Conservation (phyloP, 2,329 filamentous ascomycete species). For the Clonostachys solani region DNA sequence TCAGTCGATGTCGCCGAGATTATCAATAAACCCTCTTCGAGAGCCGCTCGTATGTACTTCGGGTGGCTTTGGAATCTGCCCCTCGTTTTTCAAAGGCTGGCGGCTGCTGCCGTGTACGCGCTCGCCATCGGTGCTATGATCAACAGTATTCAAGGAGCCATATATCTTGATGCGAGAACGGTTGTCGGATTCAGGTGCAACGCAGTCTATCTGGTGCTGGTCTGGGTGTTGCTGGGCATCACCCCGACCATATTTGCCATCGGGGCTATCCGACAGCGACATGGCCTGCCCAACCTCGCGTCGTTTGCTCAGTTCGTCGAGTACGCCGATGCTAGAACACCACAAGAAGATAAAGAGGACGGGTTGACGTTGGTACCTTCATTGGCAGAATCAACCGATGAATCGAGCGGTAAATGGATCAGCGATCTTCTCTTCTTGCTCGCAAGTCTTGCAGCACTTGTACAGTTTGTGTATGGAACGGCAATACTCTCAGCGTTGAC, state of each 20-base stretch:
- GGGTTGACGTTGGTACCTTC: no score
- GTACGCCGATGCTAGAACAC: no score
- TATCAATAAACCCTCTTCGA: not conserved
- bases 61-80: no score
- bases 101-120: not conserved
- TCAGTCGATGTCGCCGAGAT: no score
- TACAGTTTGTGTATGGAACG: not conserved
- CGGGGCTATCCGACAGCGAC: no score
- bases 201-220: not conserved
- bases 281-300: no score
- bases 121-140: not conserved
- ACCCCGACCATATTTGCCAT: no score
- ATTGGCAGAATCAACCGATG: not conserved
- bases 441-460: not conserved
- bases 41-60: not conserved
- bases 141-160: not conserved
- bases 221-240: not conserved
- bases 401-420: not conserved
- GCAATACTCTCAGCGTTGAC: not conserved
- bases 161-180: not conserved
- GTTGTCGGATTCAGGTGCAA: not conserved
- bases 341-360: no score
- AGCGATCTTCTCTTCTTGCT: not conserved
- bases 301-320: no score
- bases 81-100: not conserved